Evolutionary conservation across 2,329 filamentous ascomycete genomes (phyloP), one percentile per base, ranked within the genome.

Genomic region (Diaporthe eres): DNA sequence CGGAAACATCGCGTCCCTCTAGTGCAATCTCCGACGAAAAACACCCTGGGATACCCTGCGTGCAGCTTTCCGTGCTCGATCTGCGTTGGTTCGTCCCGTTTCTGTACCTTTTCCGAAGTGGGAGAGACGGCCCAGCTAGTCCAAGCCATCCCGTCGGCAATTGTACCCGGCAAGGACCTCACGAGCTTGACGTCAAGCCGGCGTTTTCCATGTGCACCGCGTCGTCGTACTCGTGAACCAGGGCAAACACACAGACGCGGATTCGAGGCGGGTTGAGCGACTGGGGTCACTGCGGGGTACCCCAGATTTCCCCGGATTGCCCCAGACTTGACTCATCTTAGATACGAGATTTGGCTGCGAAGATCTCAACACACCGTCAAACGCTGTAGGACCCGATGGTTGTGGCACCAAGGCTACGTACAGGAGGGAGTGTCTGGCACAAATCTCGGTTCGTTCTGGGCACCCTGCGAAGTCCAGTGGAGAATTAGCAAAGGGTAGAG

Each of bases 111-210:
- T 51, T 53, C 12, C 47, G 44, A 13, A 37, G 31, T 0, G 22
- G 25, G 22, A 68, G 31, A 47, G 2, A 25, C 22, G 13, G 5
- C n/a, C 51, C 12, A 12, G 28, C 4, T 3, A 12, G 8, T 53
- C 44, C 19, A 31, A 34, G 25, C 9, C 39, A 47, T n/a, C 42
- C 17, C 17, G 9, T 39, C 63, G 63, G 63, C 63, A 68, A 37
- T 51, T 51, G 63, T 22, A 53, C 31, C 63, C 63, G 63, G 63
- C 63, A 68, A 68, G 19, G 31, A 3, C 44, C 47, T 25, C 22
- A 25, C 44, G 19, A 39, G 31, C 22, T 39, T 25, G 13, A 31
- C 44, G 28, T 53, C 28, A 37, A 9, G 12, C 6, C 31, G 44
- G 63, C 31, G 22, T 51, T 67, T 28, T 13, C 42, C 44, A 17